phyloP scores from a whole-genome alignment of 176 grass and related monocot species.

The Ananas comosus region DNA sequence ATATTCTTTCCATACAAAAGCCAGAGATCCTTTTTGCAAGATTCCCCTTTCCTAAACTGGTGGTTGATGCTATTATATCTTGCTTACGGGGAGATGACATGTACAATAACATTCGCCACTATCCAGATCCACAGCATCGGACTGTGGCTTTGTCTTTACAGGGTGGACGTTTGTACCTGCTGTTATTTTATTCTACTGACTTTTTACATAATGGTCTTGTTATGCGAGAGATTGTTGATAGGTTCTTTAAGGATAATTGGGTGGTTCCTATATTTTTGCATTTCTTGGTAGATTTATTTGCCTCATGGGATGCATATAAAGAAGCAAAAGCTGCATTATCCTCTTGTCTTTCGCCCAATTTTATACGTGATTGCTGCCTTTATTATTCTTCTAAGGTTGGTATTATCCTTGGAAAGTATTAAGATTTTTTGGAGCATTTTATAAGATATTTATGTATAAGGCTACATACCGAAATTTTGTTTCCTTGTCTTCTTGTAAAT shows the following conservation, averaged over 20 bases:
- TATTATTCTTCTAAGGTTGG: conserved; percentile 52
- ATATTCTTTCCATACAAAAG: conserved; percentile 41
- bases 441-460: neutral
- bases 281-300: conserved; percentile 53
- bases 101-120: conserved; percentile 39
- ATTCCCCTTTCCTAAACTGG: conserved; percentile 49
- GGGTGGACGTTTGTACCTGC: conserved; percentile 38
- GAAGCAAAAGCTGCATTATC: conserved; percentile 53
- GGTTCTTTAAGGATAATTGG: conserved; percentile 69
- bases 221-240: conserved; percentile 61
- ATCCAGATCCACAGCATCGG: conserved; percentile 53
- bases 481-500: too few relatives aligned
- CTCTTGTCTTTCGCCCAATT: conserved; percentile 43
- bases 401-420: neutral
- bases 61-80: conserved; percentile 44
- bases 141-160: conserved; percentile 51
- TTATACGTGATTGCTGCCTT: conserved; percentile 38
- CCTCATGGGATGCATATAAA: conserved; percentile 59
- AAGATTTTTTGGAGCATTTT: neutral
- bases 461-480: too few relatives aligned
- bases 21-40: conserved; percentile 49
- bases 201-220: conserved; percentile 38
- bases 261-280: conserved; percentile 60
- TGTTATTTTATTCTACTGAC: conserved; percentile 50
- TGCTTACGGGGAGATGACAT: conserved; percentile 48